phyloP scores from a whole-genome alignment of 768 basidiomycete species.

The Agrocybe pediades region DNA sequence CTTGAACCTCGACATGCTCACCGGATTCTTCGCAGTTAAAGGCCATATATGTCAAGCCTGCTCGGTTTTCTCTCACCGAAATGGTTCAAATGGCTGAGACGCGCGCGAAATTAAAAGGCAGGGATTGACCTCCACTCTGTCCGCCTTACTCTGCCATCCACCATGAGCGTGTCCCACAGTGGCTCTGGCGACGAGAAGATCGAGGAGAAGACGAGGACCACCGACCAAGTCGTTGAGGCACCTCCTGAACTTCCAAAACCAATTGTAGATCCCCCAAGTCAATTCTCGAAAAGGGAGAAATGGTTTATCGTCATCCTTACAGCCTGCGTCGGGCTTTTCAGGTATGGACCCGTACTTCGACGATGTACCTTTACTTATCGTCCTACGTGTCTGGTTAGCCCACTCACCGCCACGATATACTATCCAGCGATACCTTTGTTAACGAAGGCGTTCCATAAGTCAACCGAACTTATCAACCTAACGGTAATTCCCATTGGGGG shows the following conservation, averaged over 20 bases:
- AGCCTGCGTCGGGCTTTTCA: constrained; percentile 62
- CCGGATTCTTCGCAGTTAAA: not conserved
- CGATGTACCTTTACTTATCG: not conserved
- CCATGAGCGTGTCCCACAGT: constrained; percentile 7
- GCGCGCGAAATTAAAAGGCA: not conserved
- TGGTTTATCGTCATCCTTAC: constrained; percentile 66
- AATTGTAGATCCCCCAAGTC: not conserved
- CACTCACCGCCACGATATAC: constrained; percentile 76
- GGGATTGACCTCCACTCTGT: not conserved
- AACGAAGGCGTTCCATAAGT: constrained; percentile 61
- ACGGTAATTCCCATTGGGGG: constrained; percentile 43
- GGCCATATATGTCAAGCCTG: not conserved
- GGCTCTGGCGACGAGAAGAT: not conserved
- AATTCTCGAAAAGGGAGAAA: constrained; percentile 56
- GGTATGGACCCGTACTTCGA: too few relatives aligned
- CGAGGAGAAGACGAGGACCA: constrained; percentile 1
- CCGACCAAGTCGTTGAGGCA: not conserved
- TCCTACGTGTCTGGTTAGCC: constrained; percentile 36
- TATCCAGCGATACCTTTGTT: constrained; percentile 78
- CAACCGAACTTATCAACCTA: constrained; percentile 73
- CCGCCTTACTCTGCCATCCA: constrained; percentile 2
- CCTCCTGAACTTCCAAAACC: not conserved
- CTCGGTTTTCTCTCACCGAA: constrained; percentile 1
- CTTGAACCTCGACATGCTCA: not conserved
- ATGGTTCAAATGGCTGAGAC: not conserved